A percentile compares a stretch with the other conserved stretches of the same genome.
Evolutionary conservation across 495 filamentous ascomycete genomes (phyloP).

Genomic region (Penicillium pulvis): DNA sequence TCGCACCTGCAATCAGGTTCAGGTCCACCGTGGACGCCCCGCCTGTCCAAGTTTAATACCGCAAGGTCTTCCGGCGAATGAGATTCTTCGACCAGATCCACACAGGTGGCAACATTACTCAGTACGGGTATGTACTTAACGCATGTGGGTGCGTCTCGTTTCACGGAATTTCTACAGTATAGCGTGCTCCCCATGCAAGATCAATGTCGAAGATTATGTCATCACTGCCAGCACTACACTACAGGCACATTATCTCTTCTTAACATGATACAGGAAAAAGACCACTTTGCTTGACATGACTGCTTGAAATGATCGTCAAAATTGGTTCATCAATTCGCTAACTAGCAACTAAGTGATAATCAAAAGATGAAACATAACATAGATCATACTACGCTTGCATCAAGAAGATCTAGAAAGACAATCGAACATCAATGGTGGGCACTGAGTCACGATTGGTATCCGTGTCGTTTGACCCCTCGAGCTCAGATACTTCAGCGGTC

Average conservation of each 20-base stretch:
- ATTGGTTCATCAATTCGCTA: neutral
- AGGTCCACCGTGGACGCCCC: neutral
- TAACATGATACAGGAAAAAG: neutral
- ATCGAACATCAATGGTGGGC: neutral
- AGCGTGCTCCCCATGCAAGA: too few relatives aligned
- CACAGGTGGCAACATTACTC: too few relatives aligned
- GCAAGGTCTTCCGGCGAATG: neutral
- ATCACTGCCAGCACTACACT: too few relatives aligned
- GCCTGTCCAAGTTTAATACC: neutral
- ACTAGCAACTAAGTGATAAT: neutral
- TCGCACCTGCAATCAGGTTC: neutral
- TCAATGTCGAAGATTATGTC: too few relatives aligned
- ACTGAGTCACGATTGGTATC: neutral
- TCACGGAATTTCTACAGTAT: neutral
- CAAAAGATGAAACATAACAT: neutral
- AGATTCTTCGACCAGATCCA: neutral
- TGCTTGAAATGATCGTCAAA: neutral
- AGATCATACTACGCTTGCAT: neutral
- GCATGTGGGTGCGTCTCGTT: too few relatives aligned
- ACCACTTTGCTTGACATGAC: neutral
- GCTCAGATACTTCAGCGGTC: slow-evolving; percentile 4
- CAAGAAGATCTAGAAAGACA: neutral
- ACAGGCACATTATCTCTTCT: neutral
- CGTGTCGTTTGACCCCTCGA: neutral
- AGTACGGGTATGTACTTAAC: too few relatives aligned